Conservation (phyloP, 345 rosid species). For the Heritiera littoralis region DNA sequence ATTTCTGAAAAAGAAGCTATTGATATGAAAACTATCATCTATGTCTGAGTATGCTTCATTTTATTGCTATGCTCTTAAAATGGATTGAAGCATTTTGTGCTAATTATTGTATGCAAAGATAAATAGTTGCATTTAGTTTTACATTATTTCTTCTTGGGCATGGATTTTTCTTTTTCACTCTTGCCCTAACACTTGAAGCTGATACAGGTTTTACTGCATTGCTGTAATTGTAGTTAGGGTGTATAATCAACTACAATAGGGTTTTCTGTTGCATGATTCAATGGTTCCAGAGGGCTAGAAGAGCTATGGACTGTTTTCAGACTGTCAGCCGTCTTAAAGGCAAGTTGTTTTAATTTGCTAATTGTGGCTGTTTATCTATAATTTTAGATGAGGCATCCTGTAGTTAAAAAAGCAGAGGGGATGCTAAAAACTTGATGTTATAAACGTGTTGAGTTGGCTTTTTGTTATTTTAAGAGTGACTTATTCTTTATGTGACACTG, state of each 20-base stretch:
- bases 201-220: constrained; percentile 30
- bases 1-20: neutral
- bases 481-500: neutral
- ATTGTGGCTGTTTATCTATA: constrained; percentile 12
- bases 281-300: constrained; percentile 51
- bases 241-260: constrained; percentile 26
- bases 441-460: neutral
- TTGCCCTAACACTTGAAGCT: constrained; percentile 21
- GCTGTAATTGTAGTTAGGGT: constrained; percentile 17
- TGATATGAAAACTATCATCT: neutral
- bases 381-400: neutral
- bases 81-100: neutral
- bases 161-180: neutral
- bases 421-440: neutral
- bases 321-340: constrained; percentile 47
- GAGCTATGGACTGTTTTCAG: constrained; percentile 50
- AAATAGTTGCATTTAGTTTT: constrained; percentile 4
- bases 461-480: neutral
- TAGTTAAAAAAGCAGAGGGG: neutral
- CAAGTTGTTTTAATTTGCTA: constrained; percentile 31
- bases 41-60: neutral
- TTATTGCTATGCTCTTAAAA: neutral
- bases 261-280: constrained; percentile 41
- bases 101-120: neutral
- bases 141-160: neutral